Evolutionary conservation across 192 early-diverging fungal genomes (phyloP).

Genomic region (Phlyctochytrium planicorne): DNA sequence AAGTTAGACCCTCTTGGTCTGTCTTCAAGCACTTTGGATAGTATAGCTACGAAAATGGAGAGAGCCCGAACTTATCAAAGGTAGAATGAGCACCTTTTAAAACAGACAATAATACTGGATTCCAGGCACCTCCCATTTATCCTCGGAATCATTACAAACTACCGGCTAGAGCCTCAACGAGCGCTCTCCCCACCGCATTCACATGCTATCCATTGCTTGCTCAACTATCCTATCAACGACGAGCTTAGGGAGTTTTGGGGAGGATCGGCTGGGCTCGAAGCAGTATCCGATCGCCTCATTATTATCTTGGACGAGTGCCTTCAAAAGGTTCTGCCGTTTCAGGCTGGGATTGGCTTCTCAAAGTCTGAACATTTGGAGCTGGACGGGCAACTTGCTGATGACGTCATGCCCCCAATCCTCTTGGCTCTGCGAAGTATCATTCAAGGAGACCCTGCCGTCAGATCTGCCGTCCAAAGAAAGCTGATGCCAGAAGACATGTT

Average conservation of each 20-base stretch:
- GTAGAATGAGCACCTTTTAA: constrained; percentile 22
- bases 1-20: constrained; percentile 4
- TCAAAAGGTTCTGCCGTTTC: constrained; percentile 21
- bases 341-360: constrained; percentile 22
- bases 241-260: constrained; percentile 10
- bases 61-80: too few species aligned
- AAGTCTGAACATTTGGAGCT: constrained; percentile 32
- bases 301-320: too few species aligned
- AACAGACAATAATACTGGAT: too few species aligned
- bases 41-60: too few species aligned
- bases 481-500: too few species aligned
- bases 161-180: constrained; percentile 19
- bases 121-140: too few species aligned
- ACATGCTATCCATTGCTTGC: constrained; percentile 74
- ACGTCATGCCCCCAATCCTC: constrained; percentile 65
- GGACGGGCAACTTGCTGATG: constrained; percentile 52
- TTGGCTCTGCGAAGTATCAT: constrained; percentile 59
- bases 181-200: constrained; percentile 72
- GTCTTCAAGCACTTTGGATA: constrained; percentile 7
- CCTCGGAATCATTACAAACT: constrained; percentile 22
- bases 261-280: too few species aligned
- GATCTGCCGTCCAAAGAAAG: too few species aligned
- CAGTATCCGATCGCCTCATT: too few species aligned
- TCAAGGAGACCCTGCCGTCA: too few species aligned
- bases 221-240: constrained; percentile 57